Evolutionary conservation across 805 yeast species (phyloP), one percentile per base, ranked within the genome.

Genomic region (Jamesozyma piceae): DNA sequence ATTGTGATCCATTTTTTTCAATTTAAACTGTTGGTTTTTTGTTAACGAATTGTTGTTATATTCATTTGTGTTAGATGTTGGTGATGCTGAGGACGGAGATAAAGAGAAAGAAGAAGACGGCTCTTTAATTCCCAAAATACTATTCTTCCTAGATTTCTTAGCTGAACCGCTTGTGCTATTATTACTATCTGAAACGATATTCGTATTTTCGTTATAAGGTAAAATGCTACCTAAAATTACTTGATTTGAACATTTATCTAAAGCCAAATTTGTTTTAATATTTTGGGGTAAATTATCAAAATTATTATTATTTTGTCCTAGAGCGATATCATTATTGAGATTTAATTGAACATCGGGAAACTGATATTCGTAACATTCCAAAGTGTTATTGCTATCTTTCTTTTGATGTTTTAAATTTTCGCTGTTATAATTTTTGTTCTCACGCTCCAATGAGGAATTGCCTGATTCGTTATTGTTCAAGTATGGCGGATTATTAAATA

Each of bases 21-120:
- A 39, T 39, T 55, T 55, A 48, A 54, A 57, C 43, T 58, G 62
- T 48, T 60, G 64, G 40, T 60, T 59, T 38, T 57, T 60, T 5
- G 60, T 54, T 27, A 58, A 37, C 4, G 47, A 42, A 14, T 39
- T 43, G 5, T 30, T 15, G 9, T 28, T 41, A 6, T 17, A 21
- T 4, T 26, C 24, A 6, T 9, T 27, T 3, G 19, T 18, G 9
- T 27, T 27, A 6, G 32, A 14, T 9, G 32, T 9, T 9, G n/a
- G 32, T 9, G 13, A 6, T 9, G 22, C 22, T 15, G 6, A 8
- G 11, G 28, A 24, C 6, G 28, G 28, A 24, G 11, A 6, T 24
- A 11, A 8, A 24, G 6, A 11, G n/a, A n/a, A n/a, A n/a, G n/a
- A n/a, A n/a, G n/a, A n/a, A n/a, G n/a, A n/a, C n/a, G n/a, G n/a